Conservation (phyloP, 768 basidiomycete genomes). For the Imleria badia region DNA sequence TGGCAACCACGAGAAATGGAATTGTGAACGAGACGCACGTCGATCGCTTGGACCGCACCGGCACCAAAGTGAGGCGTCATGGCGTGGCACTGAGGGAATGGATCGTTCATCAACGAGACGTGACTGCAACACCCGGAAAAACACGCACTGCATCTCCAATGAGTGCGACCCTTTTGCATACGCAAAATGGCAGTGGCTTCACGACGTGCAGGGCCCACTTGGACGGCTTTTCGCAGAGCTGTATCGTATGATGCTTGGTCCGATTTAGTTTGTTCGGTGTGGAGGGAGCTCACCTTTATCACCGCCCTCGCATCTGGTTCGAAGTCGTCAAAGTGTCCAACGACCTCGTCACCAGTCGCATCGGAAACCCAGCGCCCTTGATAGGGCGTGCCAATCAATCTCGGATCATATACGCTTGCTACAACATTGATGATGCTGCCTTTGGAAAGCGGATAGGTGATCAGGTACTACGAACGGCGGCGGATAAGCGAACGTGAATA, state of each 20-base stretch:
- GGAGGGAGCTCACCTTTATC: slow-evolving; percentile 23
- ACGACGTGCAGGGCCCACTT: slow-evolving; percentile 48
- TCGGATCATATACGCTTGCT: slow-evolving; percentile 31
- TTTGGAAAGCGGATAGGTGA: slow-evolving; percentile 40
- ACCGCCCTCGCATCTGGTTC: slow-evolving; percentile 36
- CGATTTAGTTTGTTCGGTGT: neutral
- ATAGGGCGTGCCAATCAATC: slow-evolving; percentile 29
- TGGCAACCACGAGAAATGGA: neutral
- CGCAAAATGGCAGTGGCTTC: slow-evolving; percentile 40
- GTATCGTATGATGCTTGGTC: neutral
- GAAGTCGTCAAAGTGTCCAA: slow-evolving; percentile 32
- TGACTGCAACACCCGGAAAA: neutral
- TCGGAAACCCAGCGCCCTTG: slow-evolving; percentile 34
- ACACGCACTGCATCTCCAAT: slow-evolving; percentile 48
- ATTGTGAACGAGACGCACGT: slow-evolving; percentile 5
- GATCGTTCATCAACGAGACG: neutral
- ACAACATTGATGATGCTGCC: slow-evolving; percentile 38
- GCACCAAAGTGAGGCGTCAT: slow-evolving; percentile 26
- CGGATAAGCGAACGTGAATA: neutral
- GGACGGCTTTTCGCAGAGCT: slow-evolving; percentile 38
- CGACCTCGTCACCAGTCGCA: slow-evolving; percentile 34
- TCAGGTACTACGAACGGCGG: slow-evolving; percentile 32
- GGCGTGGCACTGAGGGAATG: slow-evolving; percentile 26
- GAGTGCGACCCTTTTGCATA: slow-evolving; percentile 41
- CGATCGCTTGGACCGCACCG: slow-evolving; percentile 30